Conservation (phyloP, 2,329 filamentous ascomycete species). For the Neonectria magnoliae region DNA sequence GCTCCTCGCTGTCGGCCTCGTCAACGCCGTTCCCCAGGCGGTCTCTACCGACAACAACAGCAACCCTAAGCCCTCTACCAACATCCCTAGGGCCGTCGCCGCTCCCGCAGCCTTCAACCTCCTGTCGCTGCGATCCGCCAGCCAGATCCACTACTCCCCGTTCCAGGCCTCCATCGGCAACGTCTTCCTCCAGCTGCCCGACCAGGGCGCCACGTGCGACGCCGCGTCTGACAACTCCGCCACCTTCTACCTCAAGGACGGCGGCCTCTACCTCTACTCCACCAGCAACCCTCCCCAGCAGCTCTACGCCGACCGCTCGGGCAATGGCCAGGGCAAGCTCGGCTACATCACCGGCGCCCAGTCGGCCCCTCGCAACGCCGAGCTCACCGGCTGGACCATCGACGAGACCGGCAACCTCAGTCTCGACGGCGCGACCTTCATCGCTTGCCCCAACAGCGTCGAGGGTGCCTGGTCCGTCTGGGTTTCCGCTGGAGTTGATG, state of each 20-base stretch:
- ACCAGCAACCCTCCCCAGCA: constrained; percentile 55
- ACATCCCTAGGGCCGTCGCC: neutral
- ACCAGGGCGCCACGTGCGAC: constrained; percentile 61
- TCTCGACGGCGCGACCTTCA: constrained; percentile 56
- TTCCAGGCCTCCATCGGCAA: constrained; percentile 56
- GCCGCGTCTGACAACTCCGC: constrained; percentile 50
- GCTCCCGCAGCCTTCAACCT: constrained; percentile 54
- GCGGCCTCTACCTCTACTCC: constrained; percentile 59
- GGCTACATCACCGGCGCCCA: constrained; percentile 61
- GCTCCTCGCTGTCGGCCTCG: constrained; percentile 27
- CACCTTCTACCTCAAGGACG: constrained; percentile 58
- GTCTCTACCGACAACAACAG: too few relatives aligned
- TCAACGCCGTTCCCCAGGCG: constrained; percentile 9
- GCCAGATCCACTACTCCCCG: constrained; percentile 56
- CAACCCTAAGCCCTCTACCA: too few relatives aligned
- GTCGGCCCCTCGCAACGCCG: constrained; percentile 50
- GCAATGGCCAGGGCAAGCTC: constrained; percentile 62
- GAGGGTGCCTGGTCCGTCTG: constrained; percentile 55
- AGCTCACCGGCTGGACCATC: constrained; percentile 60
- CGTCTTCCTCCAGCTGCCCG: constrained; percentile 55
- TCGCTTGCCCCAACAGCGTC: constrained; percentile 60
- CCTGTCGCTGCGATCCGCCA: constrained; percentile 60
- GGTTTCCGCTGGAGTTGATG: constrained; percentile 42
- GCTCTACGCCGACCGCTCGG: constrained; percentile 65
- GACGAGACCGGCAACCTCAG: constrained; percentile 54